Evolutionary conservation across 495 filamentous ascomycete genomes (phyloP).

Genomic region (Podospora tetraspora): DNA sequence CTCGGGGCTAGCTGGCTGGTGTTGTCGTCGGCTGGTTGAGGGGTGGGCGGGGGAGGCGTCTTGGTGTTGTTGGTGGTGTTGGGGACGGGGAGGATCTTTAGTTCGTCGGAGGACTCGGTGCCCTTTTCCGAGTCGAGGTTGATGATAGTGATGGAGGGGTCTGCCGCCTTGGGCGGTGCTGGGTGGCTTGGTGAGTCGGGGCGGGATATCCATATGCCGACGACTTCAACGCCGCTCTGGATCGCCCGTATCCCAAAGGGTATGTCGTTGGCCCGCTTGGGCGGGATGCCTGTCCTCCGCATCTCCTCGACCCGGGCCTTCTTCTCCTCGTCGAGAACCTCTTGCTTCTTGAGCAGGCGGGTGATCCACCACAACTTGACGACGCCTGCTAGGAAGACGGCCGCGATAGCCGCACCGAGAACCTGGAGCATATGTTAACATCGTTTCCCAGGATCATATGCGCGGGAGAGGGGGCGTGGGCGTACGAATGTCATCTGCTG

Average conservation of each 20-base stretch:
- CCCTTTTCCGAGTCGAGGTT: constrained; percentile 17
- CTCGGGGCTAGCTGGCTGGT: constrained; percentile 13
- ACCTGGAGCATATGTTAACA: constrained; percentile 33
- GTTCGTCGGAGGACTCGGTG: constrained; percentile 15
- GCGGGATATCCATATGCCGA: constrained; percentile 83
- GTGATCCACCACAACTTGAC: constrained; percentile 59
- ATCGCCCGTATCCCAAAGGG: constrained; percentile 89
- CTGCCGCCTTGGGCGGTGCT: constrained; percentile 23
- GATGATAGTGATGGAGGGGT: constrained; percentile 30
- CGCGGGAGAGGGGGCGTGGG: constrained; percentile 15
- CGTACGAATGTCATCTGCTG: constrained; percentile 87
- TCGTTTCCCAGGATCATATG: neutral
- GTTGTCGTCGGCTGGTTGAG: constrained; percentile 21
- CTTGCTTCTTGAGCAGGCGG: constrained; percentile 59
- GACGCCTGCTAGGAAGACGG: constrained; percentile 49
- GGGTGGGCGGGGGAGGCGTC: constrained; percentile 25
- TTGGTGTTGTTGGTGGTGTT: constrained; percentile 18
- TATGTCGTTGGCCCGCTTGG: constrained; percentile 53
- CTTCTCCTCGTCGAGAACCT: constrained; percentile 59
- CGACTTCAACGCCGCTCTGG: constrained; percentile 76
- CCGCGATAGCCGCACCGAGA: constrained; percentile 43
- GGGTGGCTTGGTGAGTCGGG: constrained; percentile 49
- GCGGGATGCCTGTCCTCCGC: constrained; percentile 44
- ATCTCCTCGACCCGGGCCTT: constrained; percentile 50
- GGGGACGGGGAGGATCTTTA: constrained; percentile 10